Evolutionary conservation across 108 stramenopile species (phyloP).

Genomic region (Chaetoceros tenuissimus): DNA sequence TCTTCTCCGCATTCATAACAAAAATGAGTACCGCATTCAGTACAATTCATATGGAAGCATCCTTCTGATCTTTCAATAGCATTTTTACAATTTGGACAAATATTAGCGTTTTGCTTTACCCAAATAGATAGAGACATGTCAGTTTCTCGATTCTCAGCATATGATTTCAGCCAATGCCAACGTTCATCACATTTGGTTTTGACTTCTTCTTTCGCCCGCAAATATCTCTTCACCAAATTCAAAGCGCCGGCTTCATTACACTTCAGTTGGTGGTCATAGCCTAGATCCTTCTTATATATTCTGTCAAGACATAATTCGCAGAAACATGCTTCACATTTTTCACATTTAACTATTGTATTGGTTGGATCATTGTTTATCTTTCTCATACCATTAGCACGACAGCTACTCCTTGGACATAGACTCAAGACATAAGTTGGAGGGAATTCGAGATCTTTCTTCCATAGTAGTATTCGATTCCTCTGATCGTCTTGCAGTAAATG

Average conservation of each 20-base stretch:
- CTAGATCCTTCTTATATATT: conserved; percentile 4
- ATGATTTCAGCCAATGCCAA: conserved; percentile 36
- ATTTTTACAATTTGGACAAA: conserved; percentile 30
- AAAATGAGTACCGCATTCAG: conserved; percentile 40
- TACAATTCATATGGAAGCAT: conserved; percentile 45
- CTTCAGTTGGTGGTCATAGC: conserved; percentile 1
- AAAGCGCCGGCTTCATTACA: background rate
- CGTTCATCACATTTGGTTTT: conserved; percentile 16
- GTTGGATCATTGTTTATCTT: background rate
- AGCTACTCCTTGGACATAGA: conserved; percentile 12
- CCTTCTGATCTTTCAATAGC: conserved; percentile 40
- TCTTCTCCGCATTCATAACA: conserved; percentile 53
- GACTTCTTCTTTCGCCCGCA: conserved; percentile 14
- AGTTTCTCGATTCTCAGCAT: conserved; percentile 14
- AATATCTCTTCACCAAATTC: conserved; percentile 25
- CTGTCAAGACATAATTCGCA: conserved; percentile 35
- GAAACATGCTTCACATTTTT: conserved; percentile 20
- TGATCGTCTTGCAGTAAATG: conserved; percentile 8
- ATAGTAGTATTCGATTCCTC: conserved; percentile 14
- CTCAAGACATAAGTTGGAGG: conserved; percentile 21
- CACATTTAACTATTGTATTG: conserved; percentile 16
- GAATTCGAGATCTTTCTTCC: conserved; percentile 27
- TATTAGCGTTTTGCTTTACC: conserved; percentile 32
- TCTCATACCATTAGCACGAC: background rate
- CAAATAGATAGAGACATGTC: conserved; percentile 17